Evolutionary conservation across 148 eudicot species (phyloP).

Genomic region (Arctostaphylos glauca): DNA sequence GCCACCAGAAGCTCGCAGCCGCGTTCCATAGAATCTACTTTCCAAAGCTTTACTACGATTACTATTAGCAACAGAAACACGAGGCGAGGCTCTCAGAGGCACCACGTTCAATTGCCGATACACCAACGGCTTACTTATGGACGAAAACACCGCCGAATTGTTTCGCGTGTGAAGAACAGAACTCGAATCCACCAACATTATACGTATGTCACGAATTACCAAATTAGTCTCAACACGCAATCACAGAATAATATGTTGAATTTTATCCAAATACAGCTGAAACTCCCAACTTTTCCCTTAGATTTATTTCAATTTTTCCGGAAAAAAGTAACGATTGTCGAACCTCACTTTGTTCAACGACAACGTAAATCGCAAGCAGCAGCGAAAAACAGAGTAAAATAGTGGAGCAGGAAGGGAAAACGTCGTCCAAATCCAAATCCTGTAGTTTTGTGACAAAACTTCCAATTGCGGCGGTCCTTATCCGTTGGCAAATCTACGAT

Average conservation of each 20-base stretch:
- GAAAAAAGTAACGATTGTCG: not conserved
- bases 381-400: not conserved
- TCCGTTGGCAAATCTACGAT: not conserved
- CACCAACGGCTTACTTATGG: constrained; percentile 17
- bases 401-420: not conserved
- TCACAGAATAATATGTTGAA: not conserved
- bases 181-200: constrained; percentile 54
- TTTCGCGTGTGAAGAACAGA: constrained; percentile 32
- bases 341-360: not conserved
- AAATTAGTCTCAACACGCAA: not conserved
- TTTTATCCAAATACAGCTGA: not conserved
- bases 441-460: not conserved
- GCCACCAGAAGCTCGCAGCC: constrained; percentile 28
- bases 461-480: not conserved
- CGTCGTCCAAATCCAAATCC: not conserved
- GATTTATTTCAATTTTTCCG: not conserved
- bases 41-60: constrained; percentile 24
- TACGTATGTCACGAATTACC: not conserved
- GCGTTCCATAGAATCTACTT: constrained; percentile 28
- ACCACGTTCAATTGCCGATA: constrained; percentile 27
- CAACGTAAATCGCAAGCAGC: not conserved
- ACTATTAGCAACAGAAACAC: constrained; percentile 24
- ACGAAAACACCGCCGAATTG: constrained; percentile 12
- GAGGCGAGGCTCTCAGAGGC: constrained; percentile 34
- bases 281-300: not conserved